Base-by-base conservation (phyloP, 2,329 filamentous ascomycete species). In the Scopulariopsis brevicaulis region DNA sequence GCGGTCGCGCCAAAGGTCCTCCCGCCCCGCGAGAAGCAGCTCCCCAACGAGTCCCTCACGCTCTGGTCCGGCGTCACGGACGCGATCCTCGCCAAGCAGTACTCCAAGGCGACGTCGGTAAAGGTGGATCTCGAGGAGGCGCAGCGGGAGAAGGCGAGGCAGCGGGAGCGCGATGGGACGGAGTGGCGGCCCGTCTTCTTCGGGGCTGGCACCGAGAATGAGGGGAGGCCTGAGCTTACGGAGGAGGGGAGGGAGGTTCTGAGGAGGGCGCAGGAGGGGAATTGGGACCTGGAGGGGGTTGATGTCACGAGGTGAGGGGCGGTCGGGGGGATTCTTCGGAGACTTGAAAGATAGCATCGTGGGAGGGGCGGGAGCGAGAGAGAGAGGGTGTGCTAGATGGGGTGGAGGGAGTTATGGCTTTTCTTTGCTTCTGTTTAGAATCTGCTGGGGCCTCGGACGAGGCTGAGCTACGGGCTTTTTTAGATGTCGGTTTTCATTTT, bases 41-140 rank as follows among this genome's bases (percentile, higher is more conserved):
- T 96, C 1, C 82, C 87, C 58, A 94, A 99, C 70, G 94, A 99
- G 73, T 95, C 89, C 1, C 82, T 94, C 63, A 85, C 82, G 59
- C 87, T 96, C 68, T 99, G 94, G 94, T 80, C 84, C 37, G 83
- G 82, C 25, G 93, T 99, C 52, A 97, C 94, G 20, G 80, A 89
- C 56, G 90, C 92, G 40, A 97, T 99, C 66, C 71, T 82, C 24
- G 75, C 84, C 61, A 95, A 92, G 72, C 90, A 96, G 68, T 99
- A 85, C 71, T 81, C 81, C 50, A 84, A 87, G 62, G 94, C 94
- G 8, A 99, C 94, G 24, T 83, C 81, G 22, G 75, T 94, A 61
- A 99, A 99, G 76, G 84, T 90, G 60, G 90, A 96, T 65, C 82
- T 99, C 12, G 94, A 99, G 71, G 94, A 99, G 70, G 79, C 80